These are phyloP conservation scores for Ophiostoma angusticollis DNA, from an alignment of 2,329 filamentous ascomycete species.

Conservation along the genomic window DNA sequence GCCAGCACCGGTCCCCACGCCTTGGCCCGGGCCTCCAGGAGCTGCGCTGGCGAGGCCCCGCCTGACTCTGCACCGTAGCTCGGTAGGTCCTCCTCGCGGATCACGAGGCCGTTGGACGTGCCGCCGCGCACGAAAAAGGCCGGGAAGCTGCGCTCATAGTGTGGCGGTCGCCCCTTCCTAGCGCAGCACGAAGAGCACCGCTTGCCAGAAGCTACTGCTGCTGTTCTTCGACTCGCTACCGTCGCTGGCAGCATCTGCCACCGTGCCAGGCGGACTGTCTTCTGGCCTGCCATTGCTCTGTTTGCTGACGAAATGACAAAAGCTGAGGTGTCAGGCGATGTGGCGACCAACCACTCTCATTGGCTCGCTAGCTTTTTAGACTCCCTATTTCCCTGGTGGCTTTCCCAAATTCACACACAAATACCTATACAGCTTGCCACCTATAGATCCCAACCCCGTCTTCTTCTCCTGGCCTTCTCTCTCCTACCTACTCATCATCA, in stretches of 20 bases:
- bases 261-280: too few relatives aligned
- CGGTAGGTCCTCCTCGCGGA: slow-evolving; percentile 15
- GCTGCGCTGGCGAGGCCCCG: background rate
- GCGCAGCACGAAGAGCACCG: too few relatives aligned
- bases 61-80: background rate
- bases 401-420: too few relatives aligned
- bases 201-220: too few relatives aligned
- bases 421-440: background rate
- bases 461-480: background rate
- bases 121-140: slow-evolving; percentile 21
- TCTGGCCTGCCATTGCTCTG: too few relatives aligned
- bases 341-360: too few relatives aligned
- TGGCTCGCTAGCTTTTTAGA: too few relatives aligned
- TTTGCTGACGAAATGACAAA: too few relatives aligned
- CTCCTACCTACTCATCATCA: slow-evolving; percentile 5
- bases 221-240: too few relatives aligned
- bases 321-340: too few relatives aligned
- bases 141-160: slow-evolving; percentile 14
- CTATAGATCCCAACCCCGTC: background rate
- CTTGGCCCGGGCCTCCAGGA: slow-evolving; percentile 3
- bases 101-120: slow-evolving; percentile 20
- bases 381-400: too few relatives aligned
- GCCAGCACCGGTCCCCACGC: slow-evolving; percentile 17
- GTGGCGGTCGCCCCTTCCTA: background rate
- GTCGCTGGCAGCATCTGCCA: too few relatives aligned